A percentile compares a stretch with the other conserved stretches of the same genome.
Evolutionary conservation across 768 basidiomycete genomes (phyloP).

Genomic region (Boletus patriciae): DNA sequence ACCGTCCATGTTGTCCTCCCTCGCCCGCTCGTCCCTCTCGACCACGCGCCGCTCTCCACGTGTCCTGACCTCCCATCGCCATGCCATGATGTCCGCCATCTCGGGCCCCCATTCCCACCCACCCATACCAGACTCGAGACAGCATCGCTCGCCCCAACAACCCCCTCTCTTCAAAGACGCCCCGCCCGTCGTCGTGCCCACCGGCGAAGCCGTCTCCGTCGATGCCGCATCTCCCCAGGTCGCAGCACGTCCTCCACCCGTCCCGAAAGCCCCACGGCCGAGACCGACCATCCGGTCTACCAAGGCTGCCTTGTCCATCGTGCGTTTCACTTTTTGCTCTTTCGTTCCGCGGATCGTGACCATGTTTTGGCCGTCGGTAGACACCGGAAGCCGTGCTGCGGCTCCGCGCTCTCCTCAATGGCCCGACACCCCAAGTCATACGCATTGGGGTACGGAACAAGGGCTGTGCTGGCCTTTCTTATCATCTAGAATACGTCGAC

Average conservation of each 20-base stretch:
- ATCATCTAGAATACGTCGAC: slow-evolving; percentile 94
- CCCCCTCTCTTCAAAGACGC: slow-evolving; percentile 40
- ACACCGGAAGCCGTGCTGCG: slow-evolving; percentile 76
- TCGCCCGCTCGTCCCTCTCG: slow-evolving; percentile 14
- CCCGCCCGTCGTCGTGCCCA: slow-evolving; percentile 53
- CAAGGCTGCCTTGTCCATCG: slow-evolving; percentile 78
- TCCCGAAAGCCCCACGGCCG: slow-evolving; percentile 61
- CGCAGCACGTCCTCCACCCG: slow-evolving; percentile 68
- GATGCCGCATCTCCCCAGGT: slow-evolving; percentile 70
- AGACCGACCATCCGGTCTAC: slow-evolving; percentile 65
- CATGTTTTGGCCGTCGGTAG: slow-evolving; percentile 39
- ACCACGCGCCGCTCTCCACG: background rate
- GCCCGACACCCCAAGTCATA: slow-evolving; percentile 87
- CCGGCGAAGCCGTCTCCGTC: slow-evolving; percentile 45
- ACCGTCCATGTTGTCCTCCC: slow-evolving; percentile 24
- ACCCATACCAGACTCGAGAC: slow-evolving; percentile 18
- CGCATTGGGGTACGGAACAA: slow-evolving; percentile 96
- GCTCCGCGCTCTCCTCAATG: slow-evolving; percentile 68
- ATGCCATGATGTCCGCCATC: slow-evolving; percentile 69
- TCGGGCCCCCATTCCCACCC: slow-evolving; percentile 33
- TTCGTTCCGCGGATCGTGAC: background rate
- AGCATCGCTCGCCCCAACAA: slow-evolving; percentile 6
- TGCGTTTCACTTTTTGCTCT: slow-evolving; percentile 33
- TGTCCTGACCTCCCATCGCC: slow-evolving; percentile 35
- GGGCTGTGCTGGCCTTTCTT: slow-evolving; percentile 87